These are phyloP conservation scores for Paramecium octaurelia DNA, from an alignment of 73 alveolate species.

Conservation along the genomic window DNA sequence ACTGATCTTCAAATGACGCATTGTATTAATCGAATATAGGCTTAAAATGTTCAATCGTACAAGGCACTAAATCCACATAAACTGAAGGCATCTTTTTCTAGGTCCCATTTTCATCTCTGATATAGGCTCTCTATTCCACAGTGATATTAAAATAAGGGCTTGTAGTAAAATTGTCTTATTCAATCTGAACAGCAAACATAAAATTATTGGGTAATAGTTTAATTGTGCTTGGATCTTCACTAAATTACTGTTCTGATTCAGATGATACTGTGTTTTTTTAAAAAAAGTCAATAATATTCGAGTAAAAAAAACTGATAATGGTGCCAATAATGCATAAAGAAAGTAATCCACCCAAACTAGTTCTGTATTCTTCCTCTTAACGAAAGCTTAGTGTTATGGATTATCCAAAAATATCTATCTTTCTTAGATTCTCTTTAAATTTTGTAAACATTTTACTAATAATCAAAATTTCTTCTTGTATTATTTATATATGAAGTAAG, in stretches of 20 bases:
- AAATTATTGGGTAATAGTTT: background rate
- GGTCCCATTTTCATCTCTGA: background rate
- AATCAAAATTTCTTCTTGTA: background rate
- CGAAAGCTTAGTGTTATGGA: background rate
- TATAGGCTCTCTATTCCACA: background rate
- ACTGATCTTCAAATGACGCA: background rate
- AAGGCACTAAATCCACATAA: conserved; percentile 6
- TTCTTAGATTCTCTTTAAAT: background rate
- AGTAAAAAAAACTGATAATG: background rate
- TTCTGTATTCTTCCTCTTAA: background rate
- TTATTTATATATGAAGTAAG: background rate
- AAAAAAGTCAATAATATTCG: background rate
- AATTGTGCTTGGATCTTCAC: background rate
- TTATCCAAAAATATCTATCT: conserved; percentile 23
- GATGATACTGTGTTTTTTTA: background rate
- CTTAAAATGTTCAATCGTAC: conserved; percentile 12
- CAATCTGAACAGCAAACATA: conserved; percentile 19
- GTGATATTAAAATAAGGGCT: conserved; percentile 34
- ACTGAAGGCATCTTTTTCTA: background rate
- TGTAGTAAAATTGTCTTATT: background rate
- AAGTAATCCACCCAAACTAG: background rate
- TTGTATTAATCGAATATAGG: conserved; percentile 15
- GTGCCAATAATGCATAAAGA: background rate
- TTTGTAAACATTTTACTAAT: background rate
- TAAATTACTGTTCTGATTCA: background rate